These are phyloP conservation scores for Dentipellis sp. DNA, from an alignment of 768 basidiomycete genomes.

Conservation along the genomic window DNA sequence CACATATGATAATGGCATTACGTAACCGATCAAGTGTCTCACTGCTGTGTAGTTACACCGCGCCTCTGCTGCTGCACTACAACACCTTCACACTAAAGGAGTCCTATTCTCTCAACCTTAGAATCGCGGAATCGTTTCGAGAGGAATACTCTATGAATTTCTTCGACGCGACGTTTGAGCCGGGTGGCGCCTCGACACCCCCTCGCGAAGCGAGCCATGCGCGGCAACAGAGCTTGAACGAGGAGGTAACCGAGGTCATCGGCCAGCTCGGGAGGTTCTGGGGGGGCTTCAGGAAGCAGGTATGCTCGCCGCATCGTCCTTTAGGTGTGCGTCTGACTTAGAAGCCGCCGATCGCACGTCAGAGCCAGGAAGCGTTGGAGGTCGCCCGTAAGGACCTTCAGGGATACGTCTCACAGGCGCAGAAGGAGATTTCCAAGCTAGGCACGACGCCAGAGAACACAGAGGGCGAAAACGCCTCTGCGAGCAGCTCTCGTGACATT, in stretches of 20 bases:
- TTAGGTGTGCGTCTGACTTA: neutral
- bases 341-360: neutral
- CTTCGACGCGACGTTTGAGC: constrained; percentile 6
- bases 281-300: constrained; percentile 90
- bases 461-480: constrained; percentile 18
- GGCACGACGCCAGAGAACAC: constrained; percentile 25
- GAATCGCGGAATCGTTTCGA: too few relatives aligned
- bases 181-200: constrained; percentile 8
- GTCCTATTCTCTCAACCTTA: too few relatives aligned
- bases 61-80: too few relatives aligned
- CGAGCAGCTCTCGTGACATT: constrained; percentile 8
- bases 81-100: too few relatives aligned
- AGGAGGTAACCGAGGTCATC: constrained; percentile 84
- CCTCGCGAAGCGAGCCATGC: constrained; percentile 21
- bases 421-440: constrained; percentile 63
- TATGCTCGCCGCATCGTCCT: constrained; percentile 22
- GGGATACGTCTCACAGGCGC: constrained; percentile 69
- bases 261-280: constrained; percentile 83
- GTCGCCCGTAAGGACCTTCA: constrained; percentile 65
- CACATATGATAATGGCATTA: too few relatives aligned
- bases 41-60: too few relatives aligned
- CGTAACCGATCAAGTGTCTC: too few relatives aligned
- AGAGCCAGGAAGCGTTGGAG: constrained; percentile 67
- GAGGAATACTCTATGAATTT: constrained; percentile 13
- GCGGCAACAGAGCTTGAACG: constrained; percentile 56